phyloP scores from a whole-genome alignment of 331 rosid genomes.

The Ulmus americana region DNA sequence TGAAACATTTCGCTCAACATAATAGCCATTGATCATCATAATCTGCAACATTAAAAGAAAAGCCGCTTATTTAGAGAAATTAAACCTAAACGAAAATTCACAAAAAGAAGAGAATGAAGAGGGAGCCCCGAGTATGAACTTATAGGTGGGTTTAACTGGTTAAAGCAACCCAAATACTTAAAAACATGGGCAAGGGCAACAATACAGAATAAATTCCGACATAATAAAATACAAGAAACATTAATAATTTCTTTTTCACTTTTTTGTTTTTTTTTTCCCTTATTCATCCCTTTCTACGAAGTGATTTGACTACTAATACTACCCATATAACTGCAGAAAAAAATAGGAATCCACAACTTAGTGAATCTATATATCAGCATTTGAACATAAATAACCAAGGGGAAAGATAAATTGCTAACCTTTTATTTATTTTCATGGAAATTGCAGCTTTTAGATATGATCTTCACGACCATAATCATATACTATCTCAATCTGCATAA shows the following conservation, averaged over 20 bases:
- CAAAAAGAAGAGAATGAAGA: not conserved
- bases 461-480: conserved; percentile 84
- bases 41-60: conserved; percentile 27
- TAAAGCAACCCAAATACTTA: too few relatives aligned
- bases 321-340: not conserved
- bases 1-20: conserved; percentile 25
- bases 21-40: conserved; percentile 26
- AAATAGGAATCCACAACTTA: not conserved
- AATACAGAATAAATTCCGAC: not conserved
- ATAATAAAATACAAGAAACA: not conserved
- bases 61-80: not conserved
- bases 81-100: not conserved
- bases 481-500: conserved; percentile 77
- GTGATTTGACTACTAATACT: not conserved
- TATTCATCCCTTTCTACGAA: not conserved
- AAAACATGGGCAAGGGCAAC: too few relatives aligned
- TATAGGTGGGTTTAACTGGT: too few relatives aligned
- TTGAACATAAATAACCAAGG: not conserved
- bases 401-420: conserved; percentile 24
- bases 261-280: not conserved
- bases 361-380: not conserved
- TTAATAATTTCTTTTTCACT: not conserved
- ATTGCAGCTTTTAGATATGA: conserved; percentile 40
- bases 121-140: too few relatives aligned
- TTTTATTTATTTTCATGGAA: conserved; percentile 44